Conservation (phyloP, 2,329 filamentous ascomycete species). For the Onygenales sp. region DNA sequence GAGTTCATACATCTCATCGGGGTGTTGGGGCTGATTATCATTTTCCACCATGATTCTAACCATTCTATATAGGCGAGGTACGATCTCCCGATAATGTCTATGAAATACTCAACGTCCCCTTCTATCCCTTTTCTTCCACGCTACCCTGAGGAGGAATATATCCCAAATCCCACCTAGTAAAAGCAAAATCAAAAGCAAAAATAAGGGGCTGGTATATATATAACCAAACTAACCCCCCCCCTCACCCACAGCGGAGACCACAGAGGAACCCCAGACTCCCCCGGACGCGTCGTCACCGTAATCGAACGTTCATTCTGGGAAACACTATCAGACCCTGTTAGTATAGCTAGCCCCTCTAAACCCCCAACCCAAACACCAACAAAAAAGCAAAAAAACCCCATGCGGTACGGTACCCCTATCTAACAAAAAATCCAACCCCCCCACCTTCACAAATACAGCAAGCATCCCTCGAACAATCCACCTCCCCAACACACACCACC, state of each 20-base stretch:
- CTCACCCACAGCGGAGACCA: constrained; percentile 67
- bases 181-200: too few species aligned
- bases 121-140: background rate
- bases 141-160: background rate
- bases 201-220: background rate
- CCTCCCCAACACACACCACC: constrained; percentile 7
- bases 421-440: background rate
- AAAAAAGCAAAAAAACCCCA: background rate
- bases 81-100: too few species aligned
- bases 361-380: background rate
- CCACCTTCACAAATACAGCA: constrained; percentile 18
- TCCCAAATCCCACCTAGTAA: too few species aligned
- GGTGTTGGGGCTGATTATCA: background rate
- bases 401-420: background rate
- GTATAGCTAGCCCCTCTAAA: background rate
- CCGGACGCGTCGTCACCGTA: constrained; percentile 86
- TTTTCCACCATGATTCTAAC: background rate
- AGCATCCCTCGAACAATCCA: constrained; percentile 22
- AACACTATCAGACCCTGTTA: constrained; percentile 26
- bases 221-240: background rate
- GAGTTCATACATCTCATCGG: too few species aligned
- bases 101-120: background rate
- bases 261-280: constrained; percentile 76
- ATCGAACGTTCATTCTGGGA: constrained; percentile 80
- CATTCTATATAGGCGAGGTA: too few species aligned